Evolutionary conservation across 1,284 basidiomycete genomes (phyloP), one percentile per base, ranked within the genome.

Genomic region (Rhodotorula sp.): DNA sequence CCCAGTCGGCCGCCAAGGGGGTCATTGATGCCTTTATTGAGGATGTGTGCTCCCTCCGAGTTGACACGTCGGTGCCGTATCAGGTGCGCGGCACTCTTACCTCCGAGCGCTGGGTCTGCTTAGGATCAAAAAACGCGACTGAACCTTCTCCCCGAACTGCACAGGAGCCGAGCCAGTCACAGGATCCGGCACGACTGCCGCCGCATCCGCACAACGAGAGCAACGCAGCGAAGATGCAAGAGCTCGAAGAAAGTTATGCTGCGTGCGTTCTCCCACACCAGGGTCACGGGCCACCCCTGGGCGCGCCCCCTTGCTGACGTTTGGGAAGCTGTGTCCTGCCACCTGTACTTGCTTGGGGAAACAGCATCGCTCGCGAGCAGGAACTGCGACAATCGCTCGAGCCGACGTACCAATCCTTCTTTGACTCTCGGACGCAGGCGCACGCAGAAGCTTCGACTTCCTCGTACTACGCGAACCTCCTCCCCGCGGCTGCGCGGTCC

Each of bases 131-230:
- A 29, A 43, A 12, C 39, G 39, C 10, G 39, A 43, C 29, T n/a
- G 58, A 47, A 16, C 12, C 7, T 58, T n/a, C 3, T 29, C 23
- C 39, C 39, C 39, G 3, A 5, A 3, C 7, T 5, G 12, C 39
- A 39, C 67, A 68, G 67, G 62, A 59, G 8, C 63, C 64, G 61
- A 57, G 43, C 6, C 57, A 59, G 39, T 58, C 59, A 3, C 61
- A 65, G 52, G 56, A 68, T 34, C 70, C 67, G 16, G 54, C 58
- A 7, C 26, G 47, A 2, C 48, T 73, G 14, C 72, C 70, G 29
- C 72, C 70, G 7, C 75, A 76, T 58, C 75, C 75, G 48, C 72
- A 71, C 26, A 76, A 76, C 68, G 64, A 64, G 26, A 54, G 56
- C 52, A 76, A 76, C 52, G 58, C 65, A 10, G 59, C 64, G 3